Base-by-base conservation (phyloP, 179 eudicot genomes). In the Beta lomatogona region DNA sequence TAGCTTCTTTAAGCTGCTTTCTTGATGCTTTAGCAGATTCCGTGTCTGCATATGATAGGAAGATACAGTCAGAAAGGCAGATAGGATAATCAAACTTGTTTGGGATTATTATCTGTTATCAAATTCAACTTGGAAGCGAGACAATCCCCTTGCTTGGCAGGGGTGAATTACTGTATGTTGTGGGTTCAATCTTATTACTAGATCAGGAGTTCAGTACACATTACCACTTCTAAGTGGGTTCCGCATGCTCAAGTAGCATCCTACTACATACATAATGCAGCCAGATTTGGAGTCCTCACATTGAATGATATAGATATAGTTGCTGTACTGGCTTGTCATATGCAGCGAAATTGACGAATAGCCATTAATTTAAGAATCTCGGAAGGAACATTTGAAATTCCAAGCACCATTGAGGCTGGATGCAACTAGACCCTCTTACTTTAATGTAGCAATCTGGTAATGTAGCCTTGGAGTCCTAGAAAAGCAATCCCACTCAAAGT, bases 1-100 rank as follows among this genome's bases (percentile, higher is more conserved):
- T 93, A 6, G 95, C 89, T 79, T 91, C 93, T 84, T 88, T 93
- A 18, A 94, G 90, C 84, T 93, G 97, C 70, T 87, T 88, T 88
- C 98, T 90, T 48, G 94, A 89, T 81, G 91, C 89, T 84, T 85
- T 90, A 78, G 92, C 98, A 72, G 91, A 86, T 80, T 85, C 88
- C 15, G 93, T 94, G 85, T 94, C 98, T 94, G 86, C 84, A 81
- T 14, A 76, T 79, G 75, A 66, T 9, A 79, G 15, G 53, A 21
- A n/a, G 48, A 65, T 64, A 54, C 36, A 59, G 76, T 69, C 52
- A 82, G 79, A 55, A 19, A 58, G 9, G 55, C 73, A 59, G 19
- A n/a, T 57, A 70, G 57, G 76, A 53, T 64, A 6, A 44, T 31
- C 57, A 31, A 63, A 22, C n/a, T 57, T 58, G 12, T 21, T 76